Evolutionary conservation across 768 basidiomycete genomes (phyloP).

Genomic region (Collybia mongolica): DNA sequence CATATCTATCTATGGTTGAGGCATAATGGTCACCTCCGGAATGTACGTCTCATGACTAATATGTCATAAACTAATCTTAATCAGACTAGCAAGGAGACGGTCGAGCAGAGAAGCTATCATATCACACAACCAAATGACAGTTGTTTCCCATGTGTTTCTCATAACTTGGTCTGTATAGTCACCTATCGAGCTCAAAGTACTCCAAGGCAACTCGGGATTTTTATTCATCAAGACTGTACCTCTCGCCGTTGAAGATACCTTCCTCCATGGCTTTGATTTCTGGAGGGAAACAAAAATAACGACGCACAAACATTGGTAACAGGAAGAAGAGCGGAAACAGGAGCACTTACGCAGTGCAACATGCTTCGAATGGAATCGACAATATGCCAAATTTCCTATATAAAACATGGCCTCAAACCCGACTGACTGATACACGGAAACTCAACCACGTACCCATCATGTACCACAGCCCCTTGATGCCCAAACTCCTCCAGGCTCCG

Average conservation of each 20-base stretch:
- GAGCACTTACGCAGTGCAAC: slow-evolving; percentile 56
- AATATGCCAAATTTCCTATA: slow-evolving; percentile 25
- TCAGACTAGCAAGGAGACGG: no score
- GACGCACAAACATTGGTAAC: background rate
- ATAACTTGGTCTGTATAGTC: no score
- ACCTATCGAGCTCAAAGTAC: no score
- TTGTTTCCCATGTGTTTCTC: no score
- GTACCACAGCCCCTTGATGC: slow-evolving; percentile 53
- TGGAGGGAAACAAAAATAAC: background rate
- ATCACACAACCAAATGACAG: no score
- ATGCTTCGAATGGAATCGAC: slow-evolving; percentile 59
- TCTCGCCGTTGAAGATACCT: slow-evolving; percentile 9
- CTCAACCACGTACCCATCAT: slow-evolving; percentile 46
- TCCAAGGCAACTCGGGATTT: no score
- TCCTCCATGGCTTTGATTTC: slow-evolving; percentile 20
- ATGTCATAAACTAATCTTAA: no score
- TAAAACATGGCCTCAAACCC: background rate
- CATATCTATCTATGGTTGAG: no score
- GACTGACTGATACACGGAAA: background rate
- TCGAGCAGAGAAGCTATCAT: no score
- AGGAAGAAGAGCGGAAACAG: background rate
- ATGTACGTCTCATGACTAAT: no score
- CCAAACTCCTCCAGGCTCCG: slow-evolving; percentile 50
- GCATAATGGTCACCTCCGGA: no score
- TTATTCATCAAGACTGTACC: slow-evolving; percentile 1